Evolutionary conservation across 192 early-diverging fungal species (phyloP).

Genomic region (Mortierella alpina): DNA sequence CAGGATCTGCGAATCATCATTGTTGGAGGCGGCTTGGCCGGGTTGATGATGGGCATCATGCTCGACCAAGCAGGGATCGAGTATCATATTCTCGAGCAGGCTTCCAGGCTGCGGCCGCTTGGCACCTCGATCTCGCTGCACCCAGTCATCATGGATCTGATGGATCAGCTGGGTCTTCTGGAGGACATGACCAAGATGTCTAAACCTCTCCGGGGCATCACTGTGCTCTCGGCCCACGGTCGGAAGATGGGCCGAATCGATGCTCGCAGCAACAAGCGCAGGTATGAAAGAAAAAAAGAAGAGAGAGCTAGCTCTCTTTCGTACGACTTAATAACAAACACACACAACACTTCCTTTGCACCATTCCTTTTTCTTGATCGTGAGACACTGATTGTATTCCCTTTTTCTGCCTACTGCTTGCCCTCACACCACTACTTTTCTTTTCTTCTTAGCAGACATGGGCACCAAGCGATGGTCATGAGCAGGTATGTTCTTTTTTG

Average conservation of each 20-base stretch:
- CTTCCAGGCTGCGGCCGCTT: slow-evolving; percentile 40
- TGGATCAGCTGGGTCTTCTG: slow-evolving; percentile 43
- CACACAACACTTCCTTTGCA: not conserved
- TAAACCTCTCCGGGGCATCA: slow-evolving; percentile 39
- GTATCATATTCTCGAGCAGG: slow-evolving; percentile 52
- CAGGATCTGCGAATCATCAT: slow-evolving; percentile 33
- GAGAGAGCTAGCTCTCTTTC: too few relatives aligned
- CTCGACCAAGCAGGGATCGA: slow-evolving; percentile 48
- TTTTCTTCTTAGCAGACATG: slow-evolving; percentile 17
- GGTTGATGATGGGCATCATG: slow-evolving; percentile 45
- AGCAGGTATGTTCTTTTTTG: slow-evolving; percentile 33
- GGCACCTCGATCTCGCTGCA: slow-evolving; percentile 49
- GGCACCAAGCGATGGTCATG: slow-evolving; percentile 51
- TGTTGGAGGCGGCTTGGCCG: slow-evolving; percentile 37
- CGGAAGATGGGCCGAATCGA: slow-evolving; percentile 47
- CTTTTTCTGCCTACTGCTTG: slow-evolving; percentile 2
- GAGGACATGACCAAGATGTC: slow-evolving; percentile 34
- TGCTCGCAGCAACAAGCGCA: slow-evolving; percentile 43
- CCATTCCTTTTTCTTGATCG: not conserved
- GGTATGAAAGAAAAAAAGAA: not conserved
- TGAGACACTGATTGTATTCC: not conserved
- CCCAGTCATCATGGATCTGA: slow-evolving; percentile 39
- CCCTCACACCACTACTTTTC: not conserved
- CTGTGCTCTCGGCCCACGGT: slow-evolving; percentile 35
- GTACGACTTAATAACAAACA: too few relatives aligned